These are phyloP conservation scores for Penicillium palitans DNA, from an alignment of 2,329 filamentous ascomycete species.

Conservation along the genomic window DNA sequence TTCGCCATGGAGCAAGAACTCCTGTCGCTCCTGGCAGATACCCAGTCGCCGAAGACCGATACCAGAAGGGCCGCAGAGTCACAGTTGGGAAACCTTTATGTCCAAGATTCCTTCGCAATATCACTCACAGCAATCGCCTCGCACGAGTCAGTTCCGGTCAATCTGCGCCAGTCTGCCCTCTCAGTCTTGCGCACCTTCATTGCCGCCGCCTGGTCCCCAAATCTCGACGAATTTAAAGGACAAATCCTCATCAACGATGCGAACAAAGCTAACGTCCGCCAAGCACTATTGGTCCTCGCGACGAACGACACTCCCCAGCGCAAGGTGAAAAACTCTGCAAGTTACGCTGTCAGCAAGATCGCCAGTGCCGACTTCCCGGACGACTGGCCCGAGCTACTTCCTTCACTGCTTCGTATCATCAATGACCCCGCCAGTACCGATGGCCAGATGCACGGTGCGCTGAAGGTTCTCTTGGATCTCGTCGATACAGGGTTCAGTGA, in stretches of 20 bases:
- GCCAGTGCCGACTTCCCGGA: constrained; percentile 91
- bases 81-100: constrained; percentile 71
- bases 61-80: constrained; percentile 84
- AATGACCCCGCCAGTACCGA: constrained; percentile 67
- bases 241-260: constrained; percentile 69
- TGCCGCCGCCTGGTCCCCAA: constrained; percentile 76
- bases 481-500: constrained; percentile 93
- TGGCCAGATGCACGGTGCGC: constrained; percentile 79
- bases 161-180: constrained; percentile 80
- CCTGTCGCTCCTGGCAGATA: constrained; percentile 81
- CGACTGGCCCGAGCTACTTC: constrained; percentile 87
- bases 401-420: constrained; percentile 75
- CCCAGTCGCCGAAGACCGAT: constrained; percentile 72
- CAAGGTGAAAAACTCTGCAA: constrained; percentile 85
- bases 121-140: constrained; percentile 78
- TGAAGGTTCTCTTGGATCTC: constrained; percentile 83
- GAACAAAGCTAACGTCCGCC: constrained; percentile 71
- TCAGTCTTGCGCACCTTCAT: constrained; percentile 80
- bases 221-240: constrained; percentile 69
- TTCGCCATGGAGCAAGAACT: constrained; percentile 84
- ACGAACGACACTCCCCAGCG: constrained; percentile 70
- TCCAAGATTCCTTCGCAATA: constrained; percentile 70
- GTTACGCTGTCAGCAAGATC: constrained; percentile 89
- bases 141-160: constrained; percentile 69
- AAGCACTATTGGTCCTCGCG: constrained; percentile 73